Conservation (phyloP, 441 rosid species). For the Brassica balearica region DNA sequence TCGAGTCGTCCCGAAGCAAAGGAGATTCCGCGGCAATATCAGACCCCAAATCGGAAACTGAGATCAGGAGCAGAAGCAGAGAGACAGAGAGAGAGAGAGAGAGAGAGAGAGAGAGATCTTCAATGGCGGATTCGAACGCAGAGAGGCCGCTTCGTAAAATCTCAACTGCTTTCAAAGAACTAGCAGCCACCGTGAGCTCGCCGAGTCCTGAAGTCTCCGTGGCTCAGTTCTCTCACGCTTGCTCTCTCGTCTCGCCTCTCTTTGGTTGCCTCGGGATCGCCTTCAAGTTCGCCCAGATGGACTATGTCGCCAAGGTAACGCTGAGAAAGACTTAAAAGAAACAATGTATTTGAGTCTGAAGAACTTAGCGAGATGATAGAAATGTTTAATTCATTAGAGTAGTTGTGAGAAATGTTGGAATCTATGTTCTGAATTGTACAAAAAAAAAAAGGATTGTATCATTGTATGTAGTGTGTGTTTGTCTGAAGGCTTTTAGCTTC, state of each 20-base stretch:
- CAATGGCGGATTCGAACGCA: conserved; percentile 54
- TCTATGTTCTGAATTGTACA: conserved; percentile 22
- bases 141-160: conserved; percentile 74
- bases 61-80: neutral
- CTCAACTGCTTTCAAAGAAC: conserved; percentile 68
- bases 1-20: conserved; percentile 34
- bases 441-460: neutral
- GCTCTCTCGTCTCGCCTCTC: conserved; percentile 88
- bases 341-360: neutral
- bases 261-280: conserved; percentile 92
- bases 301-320: conserved; percentile 80
- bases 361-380: neutral
- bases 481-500: neutral
- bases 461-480: conserved; percentile 6
- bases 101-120: conserved; percentile 37
- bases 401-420: neutral
- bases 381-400: neutral
- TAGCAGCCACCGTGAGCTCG: conserved; percentile 60
- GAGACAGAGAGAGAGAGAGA: conserved; percentile 11
- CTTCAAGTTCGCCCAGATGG: conserved; percentile 95
- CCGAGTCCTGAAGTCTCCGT: conserved; percentile 57
- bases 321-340: neutral
- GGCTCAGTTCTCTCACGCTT: conserved; percentile 68
- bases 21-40: conserved; percentile 43
- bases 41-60: neutral